Evolutionary conservation across 176 grass and related monocot genomes (phyloP).

Genomic region (Sorghum bicolor): Sorghum_bicolor_NCBIv3 NC_012873.2:63845501-63846000

Average conservation of each 20-base stretch:
- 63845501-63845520: too few relatives aligned
- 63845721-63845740: conserved; percentile 18
- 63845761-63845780: conserved; percentile 74
- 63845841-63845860: conserved; percentile 60
- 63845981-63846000: conserved; percentile 71
- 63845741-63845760: conserved; percentile 82
- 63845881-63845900: conserved; percentile 67
- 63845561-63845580: too few relatives aligned
- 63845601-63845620: too few relatives aligned
- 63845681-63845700: background rate
- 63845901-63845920: conserved; percentile 59
- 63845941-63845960: conserved; percentile 56
- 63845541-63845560: too few relatives aligned
- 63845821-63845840: conserved; percentile 40
- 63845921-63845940: conserved; percentile 62
- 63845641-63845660: background rate
- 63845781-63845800: conserved; percentile 72
- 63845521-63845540: too few relatives aligned
- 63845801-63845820: conserved; percentile 71
- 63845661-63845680: background rate
- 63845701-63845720: background rate
- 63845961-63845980: conserved; percentile 68
- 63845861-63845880: conserved; percentile 76
- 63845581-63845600: too few relatives aligned
- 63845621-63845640: too few relatives aligned